A percentile compares a stretch with the other conserved stretches of the same genome.
Evolutionary conservation across 2,329 filamentous ascomycete species (phyloP).

Genomic region (Pseudogymnoascus sp.): DNA sequence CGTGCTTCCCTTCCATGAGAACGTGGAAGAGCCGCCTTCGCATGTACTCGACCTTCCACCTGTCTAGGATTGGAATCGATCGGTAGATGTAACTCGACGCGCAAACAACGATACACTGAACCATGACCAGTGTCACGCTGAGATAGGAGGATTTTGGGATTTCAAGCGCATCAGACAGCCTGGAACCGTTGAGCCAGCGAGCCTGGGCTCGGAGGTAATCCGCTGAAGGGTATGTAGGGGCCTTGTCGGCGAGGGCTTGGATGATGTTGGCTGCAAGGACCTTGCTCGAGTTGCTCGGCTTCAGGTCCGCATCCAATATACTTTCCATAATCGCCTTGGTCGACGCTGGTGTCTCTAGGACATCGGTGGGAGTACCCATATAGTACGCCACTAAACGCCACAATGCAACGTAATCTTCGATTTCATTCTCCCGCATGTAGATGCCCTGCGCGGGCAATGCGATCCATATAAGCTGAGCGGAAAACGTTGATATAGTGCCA

Average conservation of each 20-base stretch:
- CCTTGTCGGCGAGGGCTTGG: conserved; percentile 55
- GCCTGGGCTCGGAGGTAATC: conserved; percentile 61
- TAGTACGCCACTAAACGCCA: conserved; percentile 65
- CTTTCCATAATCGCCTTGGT: conserved; percentile 57
- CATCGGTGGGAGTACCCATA: conserved; percentile 56
- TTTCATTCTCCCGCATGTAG: conserved; percentile 46
- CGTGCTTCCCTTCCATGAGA: neutral
- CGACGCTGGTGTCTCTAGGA: conserved; percentile 44
- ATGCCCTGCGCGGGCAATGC: conserved; percentile 56
- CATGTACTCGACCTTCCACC: conserved; percentile 35
- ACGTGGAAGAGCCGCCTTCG: neutral
- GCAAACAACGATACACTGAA: conserved; percentile 45
- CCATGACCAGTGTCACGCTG: conserved; percentile 11
- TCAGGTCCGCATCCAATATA: conserved; percentile 53
- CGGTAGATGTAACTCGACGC: conserved; percentile 33
- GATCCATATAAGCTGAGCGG: conserved; percentile 51
- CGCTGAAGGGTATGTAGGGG: conserved; percentile 49
- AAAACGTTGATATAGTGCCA: conserved; percentile 55
- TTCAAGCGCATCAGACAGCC: conserved; percentile 48
- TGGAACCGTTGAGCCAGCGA: conserved; percentile 58
- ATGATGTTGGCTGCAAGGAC: conserved; percentile 63
- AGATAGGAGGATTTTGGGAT: conserved; percentile 29
- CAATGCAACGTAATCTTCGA: conserved; percentile 53
- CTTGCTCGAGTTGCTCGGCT: conserved; percentile 50
- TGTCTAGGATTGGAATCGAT: conserved; percentile 35